Conservation (phyloP, 2,329 filamentous ascomycete species). For the Pseudogymnoascus sp. region DNA sequence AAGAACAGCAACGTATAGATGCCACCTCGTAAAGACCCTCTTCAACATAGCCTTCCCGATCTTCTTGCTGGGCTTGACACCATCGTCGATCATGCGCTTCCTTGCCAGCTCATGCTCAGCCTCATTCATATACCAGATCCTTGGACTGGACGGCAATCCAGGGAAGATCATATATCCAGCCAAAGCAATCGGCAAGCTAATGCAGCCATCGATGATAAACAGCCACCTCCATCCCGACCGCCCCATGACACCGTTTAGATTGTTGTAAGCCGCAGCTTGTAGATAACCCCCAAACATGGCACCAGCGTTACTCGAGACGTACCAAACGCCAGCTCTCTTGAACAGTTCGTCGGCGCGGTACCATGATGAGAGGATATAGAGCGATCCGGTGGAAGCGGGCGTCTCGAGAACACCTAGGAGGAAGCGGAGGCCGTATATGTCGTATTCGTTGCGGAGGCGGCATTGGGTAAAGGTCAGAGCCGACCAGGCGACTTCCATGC, state of each 20-base stretch:
- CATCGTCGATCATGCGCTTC: constrained; percentile 17
- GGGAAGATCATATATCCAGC: constrained; percentile 20
- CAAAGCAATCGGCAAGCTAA: constrained; percentile 24
- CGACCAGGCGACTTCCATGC: constrained; percentile 7
- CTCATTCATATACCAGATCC: constrained; percentile 18
- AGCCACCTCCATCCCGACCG: constrained; percentile 25
- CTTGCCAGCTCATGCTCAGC: constrained; percentile 18
- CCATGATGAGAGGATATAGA: constrained; percentile 13
- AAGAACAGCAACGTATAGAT: constrained; percentile 23
- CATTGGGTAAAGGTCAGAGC: neutral
- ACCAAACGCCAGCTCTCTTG: constrained; percentile 3
- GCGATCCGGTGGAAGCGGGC: neutral
- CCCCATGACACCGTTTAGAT: constrained; percentile 20
- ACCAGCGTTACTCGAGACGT: neutral
- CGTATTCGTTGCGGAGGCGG: neutral
- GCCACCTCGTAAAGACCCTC: constrained; percentile 25
- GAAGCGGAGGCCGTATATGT: constrained; percentile 9
- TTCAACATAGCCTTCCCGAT: constrained; percentile 20
- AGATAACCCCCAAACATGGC: constrained; percentile 12
- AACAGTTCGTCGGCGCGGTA: neutral
- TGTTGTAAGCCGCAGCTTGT: constrained; percentile 22
- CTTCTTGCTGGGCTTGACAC: constrained; percentile 13
- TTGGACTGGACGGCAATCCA: constrained; percentile 19
- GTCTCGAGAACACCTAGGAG: constrained; percentile 8
- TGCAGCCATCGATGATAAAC: constrained; percentile 24